Evolutionary conservation across 208 protist species (phyloP).

Genomic region (Leptomonas pyrrhocoris): DNA sequence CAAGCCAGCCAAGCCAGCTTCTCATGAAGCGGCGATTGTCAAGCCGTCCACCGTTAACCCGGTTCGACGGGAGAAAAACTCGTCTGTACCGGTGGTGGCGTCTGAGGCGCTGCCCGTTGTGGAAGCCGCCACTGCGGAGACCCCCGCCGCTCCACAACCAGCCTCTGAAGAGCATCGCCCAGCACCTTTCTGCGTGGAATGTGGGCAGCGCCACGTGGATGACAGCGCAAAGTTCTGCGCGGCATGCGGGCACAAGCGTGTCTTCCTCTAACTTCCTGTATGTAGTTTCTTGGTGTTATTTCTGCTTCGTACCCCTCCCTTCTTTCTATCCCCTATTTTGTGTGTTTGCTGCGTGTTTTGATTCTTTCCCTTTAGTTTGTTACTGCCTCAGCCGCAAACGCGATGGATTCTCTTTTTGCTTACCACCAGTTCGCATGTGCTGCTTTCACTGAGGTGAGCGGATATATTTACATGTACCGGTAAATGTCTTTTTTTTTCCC

Average conservation of each 20-base stretch:
- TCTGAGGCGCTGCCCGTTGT: no score
- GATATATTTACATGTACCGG: no score
- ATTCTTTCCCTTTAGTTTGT: conserved; percentile 1
- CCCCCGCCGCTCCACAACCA: background rate
- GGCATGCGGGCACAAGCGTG: conserved; percentile 77
- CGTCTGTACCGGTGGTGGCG: background rate
- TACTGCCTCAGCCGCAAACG: no score
- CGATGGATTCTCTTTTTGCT: no score
- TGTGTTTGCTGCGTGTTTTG: background rate
- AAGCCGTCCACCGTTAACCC: no score
- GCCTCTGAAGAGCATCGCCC: conserved; percentile 2
- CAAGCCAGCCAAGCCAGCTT: background rate
- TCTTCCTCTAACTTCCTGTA: conserved; percentile 19
- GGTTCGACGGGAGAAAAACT: no score
- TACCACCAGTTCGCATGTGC: no score
- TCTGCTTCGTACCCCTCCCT: background rate
- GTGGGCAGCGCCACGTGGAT: conserved; percentile 70
- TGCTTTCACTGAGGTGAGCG: no score
- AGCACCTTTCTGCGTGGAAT: conserved; percentile 54
- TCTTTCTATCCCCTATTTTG: conserved; percentile 12
- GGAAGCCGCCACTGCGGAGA: background rate
- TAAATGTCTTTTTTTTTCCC: no score
- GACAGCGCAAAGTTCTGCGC: conserved; percentile 83
- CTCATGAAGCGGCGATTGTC: background rate
- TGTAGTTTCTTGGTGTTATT: conserved; percentile 14